These are phyloP conservation scores for Phytophthora colocasiae DNA, from an alignment of 352 stramenopile genomes.

Conservation along the genomic window DNA sequence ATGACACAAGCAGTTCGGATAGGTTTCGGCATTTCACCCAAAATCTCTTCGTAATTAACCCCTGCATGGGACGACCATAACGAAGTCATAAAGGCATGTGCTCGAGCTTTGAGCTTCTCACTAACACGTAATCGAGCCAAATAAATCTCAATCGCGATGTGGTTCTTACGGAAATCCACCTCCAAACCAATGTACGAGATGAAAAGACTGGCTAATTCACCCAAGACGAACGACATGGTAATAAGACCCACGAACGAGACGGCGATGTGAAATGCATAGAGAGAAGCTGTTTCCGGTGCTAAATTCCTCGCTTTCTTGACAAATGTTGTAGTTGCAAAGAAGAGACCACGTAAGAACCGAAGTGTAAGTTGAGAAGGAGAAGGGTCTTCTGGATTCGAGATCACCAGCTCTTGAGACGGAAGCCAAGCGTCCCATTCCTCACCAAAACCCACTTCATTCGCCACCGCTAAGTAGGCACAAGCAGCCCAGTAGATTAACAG, in stretches of 20 bases:
- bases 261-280: slow-evolving; percentile 52
- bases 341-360: slow-evolving; percentile 54
- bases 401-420: slow-evolving; percentile 44
- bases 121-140: slow-evolving; percentile 46
- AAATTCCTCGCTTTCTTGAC: slow-evolving; percentile 49
- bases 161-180: slow-evolving; percentile 67
- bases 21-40: slow-evolving; percentile 50
- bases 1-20: slow-evolving; percentile 63
- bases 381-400: slow-evolving; percentile 30
- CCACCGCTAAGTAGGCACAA: slow-evolving; percentile 58
- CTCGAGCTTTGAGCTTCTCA: slow-evolving; percentile 36
- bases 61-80: slow-evolving; percentile 65
- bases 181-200: slow-evolving; percentile 65
- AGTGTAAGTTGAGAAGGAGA: slow-evolving; percentile 29
- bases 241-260: slow-evolving; percentile 55
- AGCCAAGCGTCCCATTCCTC: slow-evolving; percentile 62
- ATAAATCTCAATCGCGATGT: slow-evolving; percentile 59
- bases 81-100: slow-evolving; percentile 53
- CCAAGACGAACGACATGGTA: slow-evolving; percentile 64
- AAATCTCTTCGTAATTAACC: slow-evolving; percentile 60
- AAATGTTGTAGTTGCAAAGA: slow-evolving; percentile 56
- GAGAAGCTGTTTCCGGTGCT: slow-evolving; percentile 21
- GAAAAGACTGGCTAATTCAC: slow-evolving; percentile 60
- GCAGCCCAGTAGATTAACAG: slow-evolving; percentile 68
- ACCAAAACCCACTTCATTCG: slow-evolving; percentile 47